Percentiles rank a stretch among this genome's conserved stretches.
phyloP scores from a whole-genome alignment of 371 early-diverging fungal species.

The Rhizopus sp. region DNA sequence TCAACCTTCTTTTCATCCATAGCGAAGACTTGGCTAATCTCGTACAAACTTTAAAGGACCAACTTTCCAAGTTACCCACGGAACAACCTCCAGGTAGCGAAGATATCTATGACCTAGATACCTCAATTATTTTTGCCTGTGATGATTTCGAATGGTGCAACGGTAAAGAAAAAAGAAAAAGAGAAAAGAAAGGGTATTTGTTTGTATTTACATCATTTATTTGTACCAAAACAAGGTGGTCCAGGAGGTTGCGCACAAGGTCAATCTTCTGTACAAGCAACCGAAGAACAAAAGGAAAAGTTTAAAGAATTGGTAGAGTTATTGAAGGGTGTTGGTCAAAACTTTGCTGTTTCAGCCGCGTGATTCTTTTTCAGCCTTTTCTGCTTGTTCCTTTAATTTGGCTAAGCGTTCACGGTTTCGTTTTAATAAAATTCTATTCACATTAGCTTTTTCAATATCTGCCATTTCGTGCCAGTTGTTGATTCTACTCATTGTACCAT shows the following conservation, averaged over 20 bases:
- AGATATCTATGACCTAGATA: constrained; percentile 54
- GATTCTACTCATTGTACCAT: constrained; percentile 73
- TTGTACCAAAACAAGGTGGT: constrained; percentile 29
- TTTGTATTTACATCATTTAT: constrained; percentile 5
- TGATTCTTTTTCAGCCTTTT: not conserved
- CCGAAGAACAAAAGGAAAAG: constrained; percentile 37
- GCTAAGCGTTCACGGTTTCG: constrained; percentile 62
- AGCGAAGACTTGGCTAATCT: constrained; percentile 20
- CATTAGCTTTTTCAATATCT: constrained; percentile 65
- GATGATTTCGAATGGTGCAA: constrained; percentile 54
- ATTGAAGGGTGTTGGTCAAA: constrained; percentile 26
- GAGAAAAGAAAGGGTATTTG: constrained; percentile 3
- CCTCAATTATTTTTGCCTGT: constrained; percentile 35
- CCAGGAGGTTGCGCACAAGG: constrained; percentile 41
- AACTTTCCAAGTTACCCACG: constrained; percentile 34
- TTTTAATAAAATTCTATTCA: constrained; percentile 65
- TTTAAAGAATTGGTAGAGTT: constrained; percentile 36
- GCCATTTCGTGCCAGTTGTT: constrained; percentile 76
- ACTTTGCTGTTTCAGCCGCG: constrained; percentile 22
- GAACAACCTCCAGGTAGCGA: constrained; percentile 49
- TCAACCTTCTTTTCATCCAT: constrained; percentile 9
- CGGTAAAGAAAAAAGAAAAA: constrained; percentile 24
- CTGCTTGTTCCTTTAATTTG: constrained; percentile 38
- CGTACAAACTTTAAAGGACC: constrained; percentile 18
- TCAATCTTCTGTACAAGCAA: constrained; percentile 30